Percentiles rank a stretch among this genome's conserved stretches.
These are phyloP conservation scores for Neurospora cerealis DNA, from an alignment of 495 filamentous ascomycete genomes.

Conservation along the genomic window DNA sequence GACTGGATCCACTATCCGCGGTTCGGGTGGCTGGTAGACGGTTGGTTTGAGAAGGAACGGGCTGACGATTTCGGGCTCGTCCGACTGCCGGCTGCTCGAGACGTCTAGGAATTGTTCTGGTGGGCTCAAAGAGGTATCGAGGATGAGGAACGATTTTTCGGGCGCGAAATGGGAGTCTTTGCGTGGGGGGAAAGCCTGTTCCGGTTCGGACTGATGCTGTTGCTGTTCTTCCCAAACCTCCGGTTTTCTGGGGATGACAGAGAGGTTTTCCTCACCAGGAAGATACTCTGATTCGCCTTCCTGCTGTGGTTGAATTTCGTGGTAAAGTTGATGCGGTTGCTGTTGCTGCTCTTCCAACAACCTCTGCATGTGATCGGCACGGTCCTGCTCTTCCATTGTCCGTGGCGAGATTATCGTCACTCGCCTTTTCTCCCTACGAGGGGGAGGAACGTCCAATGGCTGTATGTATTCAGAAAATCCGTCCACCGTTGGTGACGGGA, in stretches of 20 bases:
- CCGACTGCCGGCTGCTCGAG: not conserved
- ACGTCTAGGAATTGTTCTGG: constrained; percentile 11
- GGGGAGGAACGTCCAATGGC: not conserved
- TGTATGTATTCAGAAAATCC: constrained; percentile 16
- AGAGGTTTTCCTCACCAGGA: not conserved
- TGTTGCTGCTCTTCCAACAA: constrained; percentile 20
- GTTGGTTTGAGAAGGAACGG: constrained; percentile 14
- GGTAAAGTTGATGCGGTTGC: constrained; percentile 1
- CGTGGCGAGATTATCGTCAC: constrained; percentile 22
- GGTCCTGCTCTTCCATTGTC: constrained; percentile 21
- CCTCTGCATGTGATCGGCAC: constrained; percentile 11
- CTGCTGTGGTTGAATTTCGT: not conserved
- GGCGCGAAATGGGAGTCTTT: constrained; percentile 26
- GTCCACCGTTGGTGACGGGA: constrained; percentile 33
- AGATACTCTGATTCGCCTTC: not conserved
- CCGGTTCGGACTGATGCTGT: not conserved
- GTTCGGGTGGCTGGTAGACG: constrained; percentile 31
- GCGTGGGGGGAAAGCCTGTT: not conserved
- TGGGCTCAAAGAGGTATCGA: constrained; percentile 29
- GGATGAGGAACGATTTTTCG: constrained; percentile 35
- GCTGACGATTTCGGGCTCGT: constrained; percentile 10
- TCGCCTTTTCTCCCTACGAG: constrained; percentile 15
- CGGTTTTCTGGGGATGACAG: not conserved
- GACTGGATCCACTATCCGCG: constrained; percentile 13
- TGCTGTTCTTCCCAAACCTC: not conserved